Base-by-base conservation (phyloP, 768 basidiomycete species). In the Leccinum obscurum region DNA sequence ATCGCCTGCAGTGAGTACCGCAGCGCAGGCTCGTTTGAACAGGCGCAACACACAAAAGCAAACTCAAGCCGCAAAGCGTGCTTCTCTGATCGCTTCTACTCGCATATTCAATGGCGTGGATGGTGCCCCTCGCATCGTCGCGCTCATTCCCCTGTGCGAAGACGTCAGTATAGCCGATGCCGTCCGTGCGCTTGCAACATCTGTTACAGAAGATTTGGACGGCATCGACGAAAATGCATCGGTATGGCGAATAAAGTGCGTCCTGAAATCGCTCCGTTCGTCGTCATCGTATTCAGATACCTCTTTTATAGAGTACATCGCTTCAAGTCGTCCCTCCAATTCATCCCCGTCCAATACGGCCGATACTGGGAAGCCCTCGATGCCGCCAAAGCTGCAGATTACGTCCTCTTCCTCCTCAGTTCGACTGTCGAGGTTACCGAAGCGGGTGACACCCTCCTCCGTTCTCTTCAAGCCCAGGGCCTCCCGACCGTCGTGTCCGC, bases 291-390 rank as follows among this genome's bases (percentile, higher is more conserved):
- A 59, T 55, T 61, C 37, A 49, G 6, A 35, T 50, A 58, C 44
- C 35, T 59, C 24, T 39, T 37, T 28, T 4, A 63, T 6, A 95
- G 94, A 70, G 90, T 87, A 39, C 90, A 93, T 53, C 84, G 92
- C 22, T 97, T 94, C 80, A 95, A 91, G 75, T 94, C 94, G 0
- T 91, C 89, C 6, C 78, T 98, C 3, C 95, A 97, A 68, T 91
- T 97, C 74, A 80, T 93, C 55, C 86, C 86, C 46, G 79, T 96
- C 2, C 85, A 83, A 2, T 89, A 92, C 67, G 81, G 83, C 58
- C 79, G 77, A 51, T 82, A 92, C 54, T 96, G 92, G 73, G 81
- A 84, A 3, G 83, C 90, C 4, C 81, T 98, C 41, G 94, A 97
- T 68, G 89, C 88, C 0, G 90, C 88, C 68, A 88, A 93, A 70